These are phyloP conservation scores for Lepidopterella palustris DNA, from an alignment of 495 filamentous ascomycete species.

Conservation along the genomic window DNA sequence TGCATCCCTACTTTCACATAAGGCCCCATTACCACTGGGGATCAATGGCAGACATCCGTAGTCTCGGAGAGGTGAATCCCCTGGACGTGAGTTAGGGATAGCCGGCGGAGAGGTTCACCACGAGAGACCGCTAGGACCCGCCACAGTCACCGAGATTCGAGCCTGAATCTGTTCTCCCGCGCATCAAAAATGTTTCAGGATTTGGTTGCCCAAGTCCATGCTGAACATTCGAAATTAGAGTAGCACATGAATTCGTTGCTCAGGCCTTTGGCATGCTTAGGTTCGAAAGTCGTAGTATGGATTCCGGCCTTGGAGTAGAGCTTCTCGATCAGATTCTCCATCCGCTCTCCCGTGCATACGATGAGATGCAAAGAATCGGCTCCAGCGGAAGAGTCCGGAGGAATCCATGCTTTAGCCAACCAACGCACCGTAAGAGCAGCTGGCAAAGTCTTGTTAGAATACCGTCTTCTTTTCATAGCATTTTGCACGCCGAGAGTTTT, in stretches of 20 bases:
- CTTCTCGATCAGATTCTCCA: constrained; percentile 32
- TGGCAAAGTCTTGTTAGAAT: constrained; percentile 25
- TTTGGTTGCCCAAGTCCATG: constrained; percentile 42
- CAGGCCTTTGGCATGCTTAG: constrained; percentile 57
- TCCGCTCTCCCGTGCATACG: constrained; percentile 39
- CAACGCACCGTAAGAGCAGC: constrained; percentile 68
- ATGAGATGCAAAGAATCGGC: constrained; percentile 26
- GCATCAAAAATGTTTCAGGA: too few relatives aligned
- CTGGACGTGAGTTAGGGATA: too few relatives aligned
- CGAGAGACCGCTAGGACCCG: too few relatives aligned
- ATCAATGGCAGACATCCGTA: too few relatives aligned
- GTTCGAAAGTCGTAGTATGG: constrained; percentile 53
- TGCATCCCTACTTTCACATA: too few relatives aligned
- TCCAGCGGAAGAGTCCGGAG: constrained; percentile 1
- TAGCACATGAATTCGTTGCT: constrained; percentile 77
- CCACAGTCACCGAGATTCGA: too few relatives aligned
- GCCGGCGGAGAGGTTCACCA: too few relatives aligned
- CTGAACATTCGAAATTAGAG: constrained; percentile 59
- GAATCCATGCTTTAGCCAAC: constrained; percentile 46
- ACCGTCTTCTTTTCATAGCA: neutral
- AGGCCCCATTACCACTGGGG: too few relatives aligned
- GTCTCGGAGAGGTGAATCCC: too few relatives aligned
- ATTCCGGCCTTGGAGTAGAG: constrained; percentile 39
- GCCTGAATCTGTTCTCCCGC: too few relatives aligned
- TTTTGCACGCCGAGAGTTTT: constrained; percentile 5